These are phyloP conservation scores for Neurospora cerealis DNA, from an alignment of 495 filamentous ascomycete species.

Conservation along the genomic window DNA sequence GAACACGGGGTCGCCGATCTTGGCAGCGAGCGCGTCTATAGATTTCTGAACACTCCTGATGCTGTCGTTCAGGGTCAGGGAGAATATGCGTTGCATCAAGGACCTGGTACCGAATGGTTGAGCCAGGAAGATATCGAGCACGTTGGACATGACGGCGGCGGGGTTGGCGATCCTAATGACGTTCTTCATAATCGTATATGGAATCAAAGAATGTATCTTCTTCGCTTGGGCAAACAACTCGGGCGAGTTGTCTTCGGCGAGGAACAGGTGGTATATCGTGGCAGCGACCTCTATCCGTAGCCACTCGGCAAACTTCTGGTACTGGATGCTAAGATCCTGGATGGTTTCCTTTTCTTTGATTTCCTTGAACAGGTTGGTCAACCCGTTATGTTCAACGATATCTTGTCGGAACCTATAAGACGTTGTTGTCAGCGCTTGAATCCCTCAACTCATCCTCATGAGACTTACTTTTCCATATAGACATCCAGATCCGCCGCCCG, in stretches of 20 bases:
- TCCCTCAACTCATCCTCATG: neutral
- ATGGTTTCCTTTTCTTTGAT: slow-evolving; percentile 81
- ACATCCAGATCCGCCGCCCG: slow-evolving; percentile 88
- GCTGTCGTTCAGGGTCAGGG: slow-evolving; percentile 82
- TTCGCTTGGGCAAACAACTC: slow-evolving; percentile 92
- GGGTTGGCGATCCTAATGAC: slow-evolving; percentile 94
- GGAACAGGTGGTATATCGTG: slow-evolving; percentile 92
- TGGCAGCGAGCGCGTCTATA: slow-evolving; percentile 63
- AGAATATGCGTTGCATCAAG: slow-evolving; percentile 85
- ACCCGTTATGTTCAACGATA: slow-evolving; percentile 58
- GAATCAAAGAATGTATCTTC: slow-evolving; percentile 84
- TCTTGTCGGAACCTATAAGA: slow-evolving; percentile 42
- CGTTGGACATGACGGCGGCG: slow-evolving; percentile 84
- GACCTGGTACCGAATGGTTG: slow-evolving; percentile 87
- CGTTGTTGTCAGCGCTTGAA: neutral
- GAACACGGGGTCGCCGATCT: slow-evolving; percentile 72
- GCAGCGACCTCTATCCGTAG: slow-evolving; percentile 94
- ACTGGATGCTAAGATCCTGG: slow-evolving; percentile 81
- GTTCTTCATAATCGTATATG: slow-evolving; percentile 89
- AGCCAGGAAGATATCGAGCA: slow-evolving; percentile 89
- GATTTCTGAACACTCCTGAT: slow-evolving; percentile 74
- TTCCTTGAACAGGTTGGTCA: slow-evolving; percentile 88
- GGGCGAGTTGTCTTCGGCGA: slow-evolving; percentile 95
- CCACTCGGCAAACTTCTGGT: slow-evolving; percentile 98
- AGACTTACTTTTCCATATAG: slow-evolving; percentile 90